Evolutionary conservation across 768 basidiomycete species (phyloP).

Genomic region (Rhodotorula sphaerocarpa): DNA sequence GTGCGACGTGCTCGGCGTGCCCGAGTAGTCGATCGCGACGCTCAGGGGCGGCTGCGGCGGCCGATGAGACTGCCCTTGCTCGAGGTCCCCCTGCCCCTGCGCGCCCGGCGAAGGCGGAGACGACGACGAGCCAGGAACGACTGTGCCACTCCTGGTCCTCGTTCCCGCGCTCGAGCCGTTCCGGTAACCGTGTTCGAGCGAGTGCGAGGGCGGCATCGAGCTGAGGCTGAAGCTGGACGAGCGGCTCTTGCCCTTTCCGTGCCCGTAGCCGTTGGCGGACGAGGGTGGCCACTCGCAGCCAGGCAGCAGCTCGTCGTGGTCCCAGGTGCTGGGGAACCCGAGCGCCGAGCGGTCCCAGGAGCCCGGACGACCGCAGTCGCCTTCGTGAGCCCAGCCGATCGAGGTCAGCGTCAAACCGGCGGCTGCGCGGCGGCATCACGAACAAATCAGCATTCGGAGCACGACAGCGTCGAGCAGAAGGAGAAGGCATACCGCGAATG

Average conservation of each 20-base stretch:
- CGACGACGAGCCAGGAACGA: not conserved
- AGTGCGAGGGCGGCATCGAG: not conserved
- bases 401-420: conserved; percentile 32
- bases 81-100: no score
- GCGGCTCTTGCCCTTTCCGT: conserved; percentile 23
- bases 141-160: not conserved
- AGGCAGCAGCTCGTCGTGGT: conserved; percentile 16
- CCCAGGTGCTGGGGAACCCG: conserved; percentile 36
- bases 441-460: no score
- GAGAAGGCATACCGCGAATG: conserved; percentile 26
- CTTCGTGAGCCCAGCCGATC: conserved; percentile 39
- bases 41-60: not conserved
- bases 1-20: no score
- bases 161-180: no score
- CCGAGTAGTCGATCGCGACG: conserved; percentile 1
- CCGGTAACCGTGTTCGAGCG: not conserved
- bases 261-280: not conserved
- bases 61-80: conserved; percentile 14
- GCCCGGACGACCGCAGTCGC: conserved; percentile 14
- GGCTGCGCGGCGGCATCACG: conserved; percentile 1
- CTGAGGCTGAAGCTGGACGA: not conserved
- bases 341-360: conserved; percentile 34
- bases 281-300: conserved; percentile 2
- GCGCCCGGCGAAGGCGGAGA: not conserved
- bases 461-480: not conserved